Conservation (phyloP, 768 basidiomycete species). For the Tylopilus felleus region DNA sequence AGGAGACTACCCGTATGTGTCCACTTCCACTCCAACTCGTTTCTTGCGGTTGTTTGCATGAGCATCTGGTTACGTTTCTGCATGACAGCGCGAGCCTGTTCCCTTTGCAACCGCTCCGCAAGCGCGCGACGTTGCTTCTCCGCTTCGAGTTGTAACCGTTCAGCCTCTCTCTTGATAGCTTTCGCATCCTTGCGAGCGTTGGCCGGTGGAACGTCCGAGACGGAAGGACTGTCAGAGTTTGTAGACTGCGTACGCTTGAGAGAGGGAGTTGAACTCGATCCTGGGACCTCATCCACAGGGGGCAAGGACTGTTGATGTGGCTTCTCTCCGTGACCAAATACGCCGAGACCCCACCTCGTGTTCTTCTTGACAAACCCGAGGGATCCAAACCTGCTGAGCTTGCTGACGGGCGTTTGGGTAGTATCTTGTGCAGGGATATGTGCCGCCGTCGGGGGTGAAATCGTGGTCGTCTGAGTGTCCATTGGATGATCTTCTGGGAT, state of each 20-base stretch:
- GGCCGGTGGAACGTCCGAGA: conserved; percentile 45
- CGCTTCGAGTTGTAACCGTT: conserved; percentile 72
- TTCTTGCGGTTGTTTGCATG: conserved; percentile 47
- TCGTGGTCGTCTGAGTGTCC: conserved; percentile 49
- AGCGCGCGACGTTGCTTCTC: conserved; percentile 81
- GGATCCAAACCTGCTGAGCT: conserved; percentile 54
- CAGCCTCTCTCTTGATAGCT: conserved; percentile 78
- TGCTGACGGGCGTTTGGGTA: conserved; percentile 44
- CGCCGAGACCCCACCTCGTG: conserved; percentile 59
- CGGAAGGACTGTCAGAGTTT: conserved; percentile 67
- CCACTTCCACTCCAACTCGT: conserved; percentile 64
- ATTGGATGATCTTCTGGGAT: conserved; percentile 42
- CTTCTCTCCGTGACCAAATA: conserved; percentile 75
- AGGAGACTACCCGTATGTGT: conserved; percentile 39
- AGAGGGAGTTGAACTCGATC: conserved; percentile 53
- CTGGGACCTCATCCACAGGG: conserved; percentile 69
- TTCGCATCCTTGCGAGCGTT: conserved; percentile 56
- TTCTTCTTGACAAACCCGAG: conserved; percentile 69
- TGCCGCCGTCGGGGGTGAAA: conserved; percentile 39
- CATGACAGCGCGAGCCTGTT: conserved; percentile 91
- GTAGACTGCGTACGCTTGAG: conserved; percentile 79
- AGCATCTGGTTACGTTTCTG: conserved; percentile 80
- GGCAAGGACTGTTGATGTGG: conserved; percentile 57
- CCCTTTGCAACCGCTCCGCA: conserved; percentile 69
- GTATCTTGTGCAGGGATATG: conserved; percentile 37